phyloP scores from a whole-genome alignment of 2,329 filamentous ascomycete genomes.

The Escovopsis sp. region DNA sequence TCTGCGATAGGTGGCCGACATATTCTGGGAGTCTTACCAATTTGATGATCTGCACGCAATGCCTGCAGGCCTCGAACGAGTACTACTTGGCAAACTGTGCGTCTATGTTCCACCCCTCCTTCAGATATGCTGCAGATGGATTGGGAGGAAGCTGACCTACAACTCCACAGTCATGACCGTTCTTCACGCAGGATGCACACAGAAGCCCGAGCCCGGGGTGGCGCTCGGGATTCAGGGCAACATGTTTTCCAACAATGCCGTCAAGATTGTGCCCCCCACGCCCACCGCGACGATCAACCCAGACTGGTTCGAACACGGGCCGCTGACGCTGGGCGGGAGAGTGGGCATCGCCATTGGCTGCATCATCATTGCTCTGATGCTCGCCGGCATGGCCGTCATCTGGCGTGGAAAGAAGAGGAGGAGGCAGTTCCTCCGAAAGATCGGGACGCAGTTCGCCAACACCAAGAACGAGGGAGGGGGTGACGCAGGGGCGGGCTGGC shows the following conservation, averaged over 20 bases:
- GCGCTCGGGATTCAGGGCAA: constrained; percentile 36
- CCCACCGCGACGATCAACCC: constrained; percentile 25
- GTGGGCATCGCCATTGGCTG: constrained; percentile 43
- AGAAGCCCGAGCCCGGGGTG: constrained; percentile 31
- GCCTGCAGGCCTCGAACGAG: constrained; percentile 24
- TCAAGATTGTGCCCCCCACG: constrained; percentile 37
- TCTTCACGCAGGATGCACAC: constrained; percentile 41
- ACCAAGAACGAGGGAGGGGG: neutral
- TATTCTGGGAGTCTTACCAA: constrained; percentile 22
- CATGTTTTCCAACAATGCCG: constrained; percentile 32
- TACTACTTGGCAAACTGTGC: constrained; percentile 39
- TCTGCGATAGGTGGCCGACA: constrained; percentile 35
- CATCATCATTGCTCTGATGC: constrained; percentile 30
- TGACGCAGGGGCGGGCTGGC: constrained; percentile 21
- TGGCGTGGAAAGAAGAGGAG: constrained; percentile 42
- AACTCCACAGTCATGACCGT: constrained; percentile 27
- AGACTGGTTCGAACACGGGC: constrained; percentile 26
- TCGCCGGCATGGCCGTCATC: constrained; percentile 38
- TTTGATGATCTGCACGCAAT: constrained; percentile 28
- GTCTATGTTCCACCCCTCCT: too few species aligned
- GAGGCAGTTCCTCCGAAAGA: constrained; percentile 33
- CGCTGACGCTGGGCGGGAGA: constrained; percentile 38
- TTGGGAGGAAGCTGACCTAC: constrained; percentile 9
- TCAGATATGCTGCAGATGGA: too few species aligned
- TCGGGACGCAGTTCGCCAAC: constrained; percentile 25